These are phyloP conservation scores for Cryptococcus amylolentus DNA, from an alignment of 1,284 basidiomycete genomes.

Conservation along the genomic window DNA sequence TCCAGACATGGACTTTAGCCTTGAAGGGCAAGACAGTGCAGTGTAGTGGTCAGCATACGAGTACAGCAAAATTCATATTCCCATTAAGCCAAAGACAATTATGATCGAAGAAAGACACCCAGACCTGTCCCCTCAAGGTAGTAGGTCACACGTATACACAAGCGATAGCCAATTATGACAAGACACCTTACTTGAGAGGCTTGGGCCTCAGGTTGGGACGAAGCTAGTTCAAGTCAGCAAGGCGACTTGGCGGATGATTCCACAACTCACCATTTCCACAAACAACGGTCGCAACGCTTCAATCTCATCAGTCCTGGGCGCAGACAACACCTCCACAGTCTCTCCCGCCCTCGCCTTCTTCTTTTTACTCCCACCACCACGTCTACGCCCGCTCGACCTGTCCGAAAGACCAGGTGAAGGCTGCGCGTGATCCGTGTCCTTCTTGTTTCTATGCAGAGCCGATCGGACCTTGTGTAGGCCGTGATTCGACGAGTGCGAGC, in stretches of 20 bases:
- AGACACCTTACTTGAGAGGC: too few species aligned
- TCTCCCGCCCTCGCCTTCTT: slow-evolving; percentile 42
- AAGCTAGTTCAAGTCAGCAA: background rate
- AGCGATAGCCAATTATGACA: too few species aligned
- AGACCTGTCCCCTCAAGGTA: too few species aligned
- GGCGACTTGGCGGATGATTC: background rate
- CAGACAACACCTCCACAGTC: slow-evolving; percentile 56
- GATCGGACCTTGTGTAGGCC: background rate
- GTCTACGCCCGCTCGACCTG: background rate
- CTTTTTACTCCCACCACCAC: background rate
- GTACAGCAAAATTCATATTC: too few species aligned
- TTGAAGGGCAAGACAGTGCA: too few species aligned
- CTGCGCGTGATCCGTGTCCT: background rate
- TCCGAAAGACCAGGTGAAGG: background rate
- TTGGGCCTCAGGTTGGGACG: background rate
- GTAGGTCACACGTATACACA: too few species aligned
- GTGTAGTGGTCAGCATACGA: too few species aligned
- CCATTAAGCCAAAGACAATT: too few species aligned
- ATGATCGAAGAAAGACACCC: too few species aligned
- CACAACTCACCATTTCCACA: slow-evolving; percentile 70
- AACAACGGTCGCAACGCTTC: slow-evolving; percentile 78
- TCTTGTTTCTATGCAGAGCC: background rate
- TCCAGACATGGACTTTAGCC: too few species aligned
- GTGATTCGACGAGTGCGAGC: background rate
- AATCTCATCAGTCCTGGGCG: slow-evolving; percentile 73